Evolutionary conservation across 208 protist species (phyloP).

Genomic region (Trypanosoma grayi): DNA sequence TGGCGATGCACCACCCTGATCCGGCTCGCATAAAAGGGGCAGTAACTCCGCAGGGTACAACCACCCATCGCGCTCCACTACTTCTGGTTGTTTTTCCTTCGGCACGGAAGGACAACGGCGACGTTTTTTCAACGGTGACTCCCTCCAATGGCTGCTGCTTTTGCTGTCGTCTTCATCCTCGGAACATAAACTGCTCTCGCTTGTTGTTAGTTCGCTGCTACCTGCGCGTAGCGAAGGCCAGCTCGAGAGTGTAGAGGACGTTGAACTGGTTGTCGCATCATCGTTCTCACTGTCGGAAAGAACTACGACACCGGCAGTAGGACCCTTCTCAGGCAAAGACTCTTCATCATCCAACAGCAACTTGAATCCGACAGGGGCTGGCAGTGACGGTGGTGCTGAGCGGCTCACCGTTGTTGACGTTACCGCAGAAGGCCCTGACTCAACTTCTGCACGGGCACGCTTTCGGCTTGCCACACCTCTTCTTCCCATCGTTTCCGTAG

Average conservation of each 20-base stretch:
- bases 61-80: conserved; percentile 65
- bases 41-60: conserved; percentile 51
- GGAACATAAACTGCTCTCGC: background rate
- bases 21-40: conserved; percentile 3
- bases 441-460: background rate
- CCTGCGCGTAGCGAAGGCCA: conserved; percentile 5
- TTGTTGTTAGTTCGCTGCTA: background rate
- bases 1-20: background rate
- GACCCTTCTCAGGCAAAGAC: background rate
- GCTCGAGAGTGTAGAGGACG: conserved; percentile 4
- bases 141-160: background rate
- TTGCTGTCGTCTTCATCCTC: background rate
- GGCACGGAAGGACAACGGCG: background rate
- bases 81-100: background rate
- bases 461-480: background rate
- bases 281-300: conserved; percentile 3
- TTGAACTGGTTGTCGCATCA: background rate
- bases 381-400: background rate
- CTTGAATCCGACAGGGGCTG: background rate
- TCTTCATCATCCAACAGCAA: conserved; percentile 8
- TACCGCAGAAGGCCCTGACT: background rate
- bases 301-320: background rate
- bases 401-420: background rate
- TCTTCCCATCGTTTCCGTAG: background rate
- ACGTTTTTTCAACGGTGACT: background rate